Evolutionary conservation across 1,139 yeast genomes (phyloP), one percentile per base, ranked within the genome.

Genomic region (Diutina rugosa): DNA sequence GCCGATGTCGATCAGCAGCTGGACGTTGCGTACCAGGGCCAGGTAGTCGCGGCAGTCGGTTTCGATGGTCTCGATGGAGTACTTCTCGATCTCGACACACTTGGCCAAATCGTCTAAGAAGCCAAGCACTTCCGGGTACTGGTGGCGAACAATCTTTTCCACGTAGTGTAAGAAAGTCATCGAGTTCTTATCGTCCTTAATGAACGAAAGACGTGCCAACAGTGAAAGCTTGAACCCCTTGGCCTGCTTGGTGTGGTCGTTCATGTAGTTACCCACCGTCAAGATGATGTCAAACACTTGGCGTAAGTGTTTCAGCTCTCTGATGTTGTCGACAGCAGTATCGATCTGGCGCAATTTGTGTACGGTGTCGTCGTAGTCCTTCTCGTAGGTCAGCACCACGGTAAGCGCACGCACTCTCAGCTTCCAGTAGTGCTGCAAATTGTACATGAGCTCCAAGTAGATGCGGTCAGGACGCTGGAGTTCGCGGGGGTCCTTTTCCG

Each of bases 241-340:
- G 0, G 95, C 93, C 67, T 87, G 91, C 62, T 87, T 87, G 1
- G 89, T 78, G 7, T 84, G 74, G 64, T 87, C 91, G 65, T 87
- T 87, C 95, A 87, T 87, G 64, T 81, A 87, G 65, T 87, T 87
- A 70, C 95, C 95, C 56, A 87, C 90, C 1, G 91, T 84, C 63
- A 87, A 77, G 63, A 87, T 87, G 56, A 87, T 84, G 62, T 86
- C 89, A 68, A 87, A 85, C 2, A 87, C 84, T 60, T 78, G 77
- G 62, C 82, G 79, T 65, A 87, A 74, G 58, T 84, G 78, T 55
- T 76, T 72, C 0, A 91, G 85, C 51, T 73, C 73, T 59, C 79
- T 81, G 55, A 87, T 75, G 30, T 81, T 73, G 56, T 80, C 83
- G 14, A 85, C 82, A 0, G 90, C 86, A 51, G 74, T 79, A 62